A percentile compares a stretch with the other conserved stretches of the same genome.
Conservation (phyloP, 768 basidiomycete genomes). For the Cystobasidium tubakii region DNA sequence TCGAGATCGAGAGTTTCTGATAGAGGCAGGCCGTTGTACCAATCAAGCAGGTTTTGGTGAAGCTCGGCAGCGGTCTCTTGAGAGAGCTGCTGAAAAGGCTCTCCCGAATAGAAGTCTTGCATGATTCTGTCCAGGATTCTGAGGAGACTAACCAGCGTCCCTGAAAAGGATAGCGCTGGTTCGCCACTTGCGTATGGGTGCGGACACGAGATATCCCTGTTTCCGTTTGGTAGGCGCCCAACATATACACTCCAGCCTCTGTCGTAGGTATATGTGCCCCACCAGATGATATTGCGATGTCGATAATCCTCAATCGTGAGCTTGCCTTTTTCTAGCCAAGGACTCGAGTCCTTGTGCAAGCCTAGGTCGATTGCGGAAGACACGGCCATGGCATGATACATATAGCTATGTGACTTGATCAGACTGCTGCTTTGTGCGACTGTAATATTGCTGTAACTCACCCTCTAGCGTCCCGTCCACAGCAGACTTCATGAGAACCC, state of each 20-base stretch:
- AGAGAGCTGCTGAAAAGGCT: not conserved
- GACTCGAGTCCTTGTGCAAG: slow-evolving; percentile 9
- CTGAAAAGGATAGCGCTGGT: slow-evolving; percentile 15
- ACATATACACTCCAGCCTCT: slow-evolving; percentile 24
- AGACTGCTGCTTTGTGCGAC: not conserved
- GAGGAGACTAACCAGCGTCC: slow-evolving; percentile 9
- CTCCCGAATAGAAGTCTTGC: slow-evolving; percentile 18
- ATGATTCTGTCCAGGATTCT: slow-evolving; percentile 4
- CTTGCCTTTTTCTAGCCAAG: slow-evolving; percentile 16
- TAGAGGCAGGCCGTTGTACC: not conserved
- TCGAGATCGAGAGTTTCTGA: slow-evolving; percentile 9
- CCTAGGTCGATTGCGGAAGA: slow-evolving; percentile 19
- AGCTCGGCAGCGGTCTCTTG: not conserved
- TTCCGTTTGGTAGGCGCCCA: slow-evolving; percentile 17
- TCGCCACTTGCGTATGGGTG: slow-evolving; percentile 15
- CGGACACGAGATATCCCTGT: slow-evolving; percentile 27
- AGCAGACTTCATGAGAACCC: slow-evolving; percentile 22
- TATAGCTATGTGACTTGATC: not conserved
- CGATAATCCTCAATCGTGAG: slow-evolving; percentile 13
- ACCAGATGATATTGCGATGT: slow-evolving; percentile 10
- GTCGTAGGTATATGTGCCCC: slow-evolving; percentile 25
- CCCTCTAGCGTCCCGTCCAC: slow-evolving; percentile 20
- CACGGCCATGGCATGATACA: slow-evolving; percentile 22
- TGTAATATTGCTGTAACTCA: not conserved
- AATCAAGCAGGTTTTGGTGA: slow-evolving; percentile 11